Percentiles rank a stretch among this genome's conserved stretches.
These are phyloP conservation scores for Annulohypoxylon stygium DNA, from an alignment of 495 filamentous ascomycete genomes.

Conservation along the genomic window DNA sequence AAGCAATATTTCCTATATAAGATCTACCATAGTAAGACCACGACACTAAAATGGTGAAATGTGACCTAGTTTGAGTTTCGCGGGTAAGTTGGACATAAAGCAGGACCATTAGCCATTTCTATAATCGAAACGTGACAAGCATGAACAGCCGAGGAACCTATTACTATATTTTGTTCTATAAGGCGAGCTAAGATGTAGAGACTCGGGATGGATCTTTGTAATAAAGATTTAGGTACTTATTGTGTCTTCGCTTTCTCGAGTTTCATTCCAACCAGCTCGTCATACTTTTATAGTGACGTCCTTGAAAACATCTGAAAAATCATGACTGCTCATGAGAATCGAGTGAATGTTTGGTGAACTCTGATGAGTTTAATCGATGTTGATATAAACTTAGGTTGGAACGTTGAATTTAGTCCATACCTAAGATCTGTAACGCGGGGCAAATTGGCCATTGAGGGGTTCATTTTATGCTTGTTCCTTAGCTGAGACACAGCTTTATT, in stretches of 20 bases:
- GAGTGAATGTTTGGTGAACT: neutral
- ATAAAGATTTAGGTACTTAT: neutral
- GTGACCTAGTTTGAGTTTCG: neutral
- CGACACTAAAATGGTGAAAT: neutral
- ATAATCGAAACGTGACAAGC: neutral
- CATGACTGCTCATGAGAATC: neutral
- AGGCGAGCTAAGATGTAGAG: neutral
- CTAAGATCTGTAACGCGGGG: conserved; percentile 13
- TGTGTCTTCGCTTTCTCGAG: neutral
- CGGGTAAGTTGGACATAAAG: neutral
- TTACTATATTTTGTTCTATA: neutral
- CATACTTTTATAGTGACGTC: too few species aligned
- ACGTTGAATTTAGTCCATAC: neutral
- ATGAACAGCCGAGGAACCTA: neutral
- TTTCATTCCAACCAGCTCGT: neutral
- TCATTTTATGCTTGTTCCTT: neutral
- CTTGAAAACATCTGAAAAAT: neutral
- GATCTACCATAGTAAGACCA: neutral
- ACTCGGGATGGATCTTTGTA: neutral
- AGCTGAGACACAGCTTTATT: neutral
- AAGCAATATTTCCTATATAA: neutral
- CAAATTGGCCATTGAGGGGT: neutral
- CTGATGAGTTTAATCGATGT: neutral
- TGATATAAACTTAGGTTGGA: conserved; percentile 7
- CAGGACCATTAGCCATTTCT: neutral